phyloP scores from a whole-genome alignment of 2,329 filamentous ascomycete genomes.

The Rhinocladiella mackenziei region DNA sequence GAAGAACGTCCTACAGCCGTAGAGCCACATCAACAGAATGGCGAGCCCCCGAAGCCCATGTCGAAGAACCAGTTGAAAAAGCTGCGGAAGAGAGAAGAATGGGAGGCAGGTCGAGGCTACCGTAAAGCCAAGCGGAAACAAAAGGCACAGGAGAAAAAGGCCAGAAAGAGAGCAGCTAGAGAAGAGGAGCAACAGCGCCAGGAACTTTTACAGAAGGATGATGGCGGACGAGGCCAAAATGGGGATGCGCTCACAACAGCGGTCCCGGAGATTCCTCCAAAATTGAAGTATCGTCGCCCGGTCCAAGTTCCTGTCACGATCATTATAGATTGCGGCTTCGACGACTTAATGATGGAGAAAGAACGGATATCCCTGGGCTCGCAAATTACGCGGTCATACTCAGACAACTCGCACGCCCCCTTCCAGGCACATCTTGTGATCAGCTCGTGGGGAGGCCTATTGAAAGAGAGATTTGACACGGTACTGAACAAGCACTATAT shows the following conservation, averaged over 20 bases:
- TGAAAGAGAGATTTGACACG: conserved; percentile 76
- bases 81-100: conserved; percentile 64
- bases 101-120: conserved; percentile 66
- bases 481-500: conserved; percentile 66
- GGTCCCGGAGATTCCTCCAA: conserved; percentile 25
- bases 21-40: conserved; percentile 7
- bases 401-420: conserved; percentile 69
- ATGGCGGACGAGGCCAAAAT: conserved; percentile 16
- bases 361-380: conserved; percentile 77
- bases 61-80: conserved; percentile 89
- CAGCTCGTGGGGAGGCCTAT: conserved; percentile 72
- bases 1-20: conserved; percentile 2
- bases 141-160: conserved; percentile 51
- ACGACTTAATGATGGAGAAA: conserved; percentile 80
- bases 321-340: conserved; percentile 87
- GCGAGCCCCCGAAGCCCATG: conserved; percentile 37
- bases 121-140: conserved; percentile 58
- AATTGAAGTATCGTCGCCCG: conserved; percentile 35
- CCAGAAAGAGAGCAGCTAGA: conserved; percentile 43
- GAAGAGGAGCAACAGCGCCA: conserved; percentile 31
- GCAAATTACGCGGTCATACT: conserved; percentile 84
- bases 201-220: conserved; percentile 30
- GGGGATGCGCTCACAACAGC: conserved; percentile 22
- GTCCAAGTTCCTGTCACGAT: conserved; percentile 70
- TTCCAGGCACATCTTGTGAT: conserved; percentile 71